These are phyloP conservation scores for Dendrocalamus sinicus DNA, from an alignment of 176 grass and related monocot species.

Conservation along the genomic window DNA sequence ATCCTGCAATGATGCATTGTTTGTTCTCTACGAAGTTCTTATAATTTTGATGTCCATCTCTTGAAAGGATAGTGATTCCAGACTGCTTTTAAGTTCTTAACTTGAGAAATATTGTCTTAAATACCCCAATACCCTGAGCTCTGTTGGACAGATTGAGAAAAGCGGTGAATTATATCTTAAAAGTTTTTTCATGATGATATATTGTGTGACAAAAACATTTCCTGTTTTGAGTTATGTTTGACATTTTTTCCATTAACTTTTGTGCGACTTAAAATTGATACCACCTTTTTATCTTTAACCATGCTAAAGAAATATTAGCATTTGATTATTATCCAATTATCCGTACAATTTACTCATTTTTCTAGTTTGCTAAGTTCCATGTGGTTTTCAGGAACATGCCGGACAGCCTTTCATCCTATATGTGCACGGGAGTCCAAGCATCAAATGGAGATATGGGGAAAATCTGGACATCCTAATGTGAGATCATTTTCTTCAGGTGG, in stretches of 20 bases:
- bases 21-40: neutral
- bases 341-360: slow-evolving; percentile 16
- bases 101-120: neutral
- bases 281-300: neutral
- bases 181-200: slow-evolving; percentile 23
- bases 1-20: neutral
- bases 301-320: slow-evolving; percentile 2
- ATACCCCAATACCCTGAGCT: neutral
- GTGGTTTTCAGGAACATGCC: slow-evolving; percentile 75
- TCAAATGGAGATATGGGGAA: slow-evolving; percentile 99
- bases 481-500: slow-evolving; percentile 44
- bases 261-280: neutral
- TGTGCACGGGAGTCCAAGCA: slow-evolving; percentile 91
- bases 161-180: slow-evolving; percentile 24
- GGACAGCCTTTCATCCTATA: slow-evolving; percentile 90
- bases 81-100: neutral
- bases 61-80: slow-evolving; percentile 2
- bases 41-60: neutral
- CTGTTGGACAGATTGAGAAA: slow-evolving; percentile 28
- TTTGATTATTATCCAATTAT: neutral
- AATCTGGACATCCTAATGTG: slow-evolving; percentile 81
- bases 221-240: slow-evolving; percentile 32
- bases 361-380: slow-evolving; percentile 13
- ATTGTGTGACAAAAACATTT: slow-evolving; percentile 23
- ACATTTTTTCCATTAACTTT: slow-evolving; percentile 24